Evolutionary conservation across 768 basidiomycete genomes (phyloP).

Genomic region (Cubamyces sp.): DNA sequence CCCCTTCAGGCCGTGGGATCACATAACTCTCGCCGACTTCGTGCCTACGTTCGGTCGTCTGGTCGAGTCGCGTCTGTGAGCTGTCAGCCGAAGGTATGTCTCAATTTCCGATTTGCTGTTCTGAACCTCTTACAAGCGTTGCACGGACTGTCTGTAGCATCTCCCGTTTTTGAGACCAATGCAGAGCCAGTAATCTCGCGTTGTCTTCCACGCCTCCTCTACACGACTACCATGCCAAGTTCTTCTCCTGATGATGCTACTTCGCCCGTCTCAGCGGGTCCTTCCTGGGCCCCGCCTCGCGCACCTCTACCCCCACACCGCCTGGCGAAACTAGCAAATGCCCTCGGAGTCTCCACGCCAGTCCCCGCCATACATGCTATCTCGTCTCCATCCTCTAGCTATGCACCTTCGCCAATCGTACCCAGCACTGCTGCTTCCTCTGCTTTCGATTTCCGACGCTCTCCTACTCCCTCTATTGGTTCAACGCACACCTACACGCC

Average conservation of each 20-base stretch:
- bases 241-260: slow-evolving; percentile 26
- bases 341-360: slow-evolving; percentile 79
- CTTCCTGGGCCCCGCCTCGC: slow-evolving; percentile 66
- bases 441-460: slow-evolving; percentile 48
- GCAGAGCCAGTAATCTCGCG: slow-evolving; percentile 11
- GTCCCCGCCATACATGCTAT: slow-evolving; percentile 51
- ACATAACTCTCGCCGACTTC: neutral
- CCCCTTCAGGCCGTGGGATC: neutral
- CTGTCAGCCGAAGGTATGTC: slow-evolving; percentile 8
- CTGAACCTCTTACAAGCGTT: neutral
- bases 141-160: neutral
- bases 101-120: slow-evolving; percentile 1
- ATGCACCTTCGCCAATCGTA: slow-evolving; percentile 21
- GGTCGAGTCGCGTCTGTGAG: neutral
- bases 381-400: slow-evolving; percentile 20
- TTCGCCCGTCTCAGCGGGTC: slow-evolving; percentile 23
- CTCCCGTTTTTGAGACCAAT: slow-evolving; percentile 5
- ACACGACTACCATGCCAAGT: slow-evolving; percentile 33
- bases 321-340: slow-evolving; percentile 83
- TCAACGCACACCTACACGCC: slow-evolving; percentile 41
- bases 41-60: neutral
- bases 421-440: slow-evolving; percentile 27
- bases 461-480: slow-evolving; percentile 40
- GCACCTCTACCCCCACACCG: slow-evolving; percentile 75
- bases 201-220: too few relatives aligned